Evolutionary conservation across 179 eudicot species (phyloP).

Genomic region (Amaranthus tricolor): DNA sequence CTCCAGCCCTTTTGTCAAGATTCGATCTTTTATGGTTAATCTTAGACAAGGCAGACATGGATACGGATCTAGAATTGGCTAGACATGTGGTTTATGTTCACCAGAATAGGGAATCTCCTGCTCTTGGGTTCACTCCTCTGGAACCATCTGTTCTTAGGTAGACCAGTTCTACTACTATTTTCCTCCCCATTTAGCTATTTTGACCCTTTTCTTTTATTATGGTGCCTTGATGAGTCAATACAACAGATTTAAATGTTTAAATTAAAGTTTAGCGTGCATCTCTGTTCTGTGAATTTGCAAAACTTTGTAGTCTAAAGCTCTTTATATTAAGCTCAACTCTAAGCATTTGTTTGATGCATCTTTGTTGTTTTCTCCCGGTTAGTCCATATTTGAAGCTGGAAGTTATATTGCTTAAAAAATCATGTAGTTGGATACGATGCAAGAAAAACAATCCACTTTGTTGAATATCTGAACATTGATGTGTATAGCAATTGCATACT

Average conservation of each 20-base stretch:
- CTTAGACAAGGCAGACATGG: slow-evolving; percentile 97
- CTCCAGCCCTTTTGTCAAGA: slow-evolving; percentile 98
- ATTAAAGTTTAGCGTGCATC: background rate
- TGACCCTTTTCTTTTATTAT: background rate
- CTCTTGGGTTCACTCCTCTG: slow-evolving; percentile 90
- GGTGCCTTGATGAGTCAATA: background rate
- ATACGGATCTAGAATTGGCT: slow-evolving; percentile 94
- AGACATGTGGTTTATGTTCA: slow-evolving; percentile 97
- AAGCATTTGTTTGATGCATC: background rate
- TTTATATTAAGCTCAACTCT: background rate
- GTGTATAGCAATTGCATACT: background rate
- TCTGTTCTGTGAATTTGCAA: background rate
- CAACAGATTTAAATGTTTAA: background rate
- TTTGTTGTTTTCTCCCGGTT: background rate
- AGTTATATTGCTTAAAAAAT: background rate
- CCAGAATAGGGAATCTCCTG: slow-evolving; percentile 89
- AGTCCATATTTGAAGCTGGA: background rate
- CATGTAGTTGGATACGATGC: background rate
- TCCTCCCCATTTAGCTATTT: background rate
- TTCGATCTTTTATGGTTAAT: slow-evolving; percentile 97
- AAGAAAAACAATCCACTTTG: slow-evolving; percentile 1
- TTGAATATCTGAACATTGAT: background rate
- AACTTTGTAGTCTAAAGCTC: background rate
- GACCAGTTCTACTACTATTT: background rate
- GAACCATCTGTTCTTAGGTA: slow-evolving; percentile 92